Evolutionary conservation across 2,329 filamentous ascomycete genomes (phyloP).

Genomic region (Aspergillus texensis): DNA sequence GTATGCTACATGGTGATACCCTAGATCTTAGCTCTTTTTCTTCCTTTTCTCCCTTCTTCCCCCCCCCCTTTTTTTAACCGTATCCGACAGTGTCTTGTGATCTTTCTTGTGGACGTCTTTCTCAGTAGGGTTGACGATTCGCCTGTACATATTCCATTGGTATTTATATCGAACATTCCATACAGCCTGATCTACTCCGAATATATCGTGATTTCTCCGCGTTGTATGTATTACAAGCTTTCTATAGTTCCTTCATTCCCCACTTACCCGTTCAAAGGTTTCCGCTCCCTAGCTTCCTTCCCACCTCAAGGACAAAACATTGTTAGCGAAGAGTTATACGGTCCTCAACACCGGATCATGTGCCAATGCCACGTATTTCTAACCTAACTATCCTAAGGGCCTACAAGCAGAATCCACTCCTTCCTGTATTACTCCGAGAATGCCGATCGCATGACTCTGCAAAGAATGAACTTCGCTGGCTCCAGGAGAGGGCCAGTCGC

Average conservation of each 20-base stretch:
- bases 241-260: background rate
- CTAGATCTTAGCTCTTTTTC: background rate
- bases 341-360: background rate
- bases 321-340: background rate
- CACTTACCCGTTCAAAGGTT: background rate
- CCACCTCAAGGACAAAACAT: background rate
- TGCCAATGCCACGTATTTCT: background rate
- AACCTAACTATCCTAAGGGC: background rate
- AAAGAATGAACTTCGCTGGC: conserved; percentile 5
- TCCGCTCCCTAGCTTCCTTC: background rate
- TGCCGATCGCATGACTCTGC: background rate
- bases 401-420: background rate
- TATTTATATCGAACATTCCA: background rate
- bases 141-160: background rate
- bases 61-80: background rate
- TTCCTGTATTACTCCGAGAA: background rate
- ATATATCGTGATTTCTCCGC: background rate
- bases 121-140: background rate
- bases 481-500: background rate
- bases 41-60: background rate
- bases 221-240: background rate
- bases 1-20: background rate
- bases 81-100: background rate
- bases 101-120: background rate
- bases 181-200: background rate